A percentile compares a stretch with the other conserved stretches of the same genome.
phyloP scores from a whole-genome alignment of 2,329 filamentous ascomycete species.

The Diaporthe destruens region DNA sequence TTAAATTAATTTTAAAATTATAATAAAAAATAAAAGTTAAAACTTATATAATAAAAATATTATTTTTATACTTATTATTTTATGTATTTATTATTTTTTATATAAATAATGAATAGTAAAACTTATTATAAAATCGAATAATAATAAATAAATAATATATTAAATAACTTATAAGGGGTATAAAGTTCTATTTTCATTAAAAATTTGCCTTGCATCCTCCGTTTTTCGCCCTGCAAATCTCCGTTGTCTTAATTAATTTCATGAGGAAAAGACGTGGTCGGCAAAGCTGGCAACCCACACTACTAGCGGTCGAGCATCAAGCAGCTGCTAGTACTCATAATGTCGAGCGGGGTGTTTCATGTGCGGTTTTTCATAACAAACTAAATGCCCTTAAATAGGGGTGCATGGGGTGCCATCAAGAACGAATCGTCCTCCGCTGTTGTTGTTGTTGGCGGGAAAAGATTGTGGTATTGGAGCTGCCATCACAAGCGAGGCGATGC shows the following conservation, averaged over 20 bases:
- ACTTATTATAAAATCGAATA: no score
- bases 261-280: constrained; percentile 3
- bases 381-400: constrained; percentile 1
- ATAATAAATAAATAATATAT: no score
- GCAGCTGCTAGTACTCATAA: not conserved
- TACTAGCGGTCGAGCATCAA: not conserved
- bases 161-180: no score
- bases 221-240: no score
- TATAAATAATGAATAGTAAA: no score
- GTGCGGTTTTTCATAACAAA: not conserved
- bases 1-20: no score
- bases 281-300: not conserved
- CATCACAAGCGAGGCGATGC: not conserved
- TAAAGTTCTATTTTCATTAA: no score
- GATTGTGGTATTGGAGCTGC: not conserved
- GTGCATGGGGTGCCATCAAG: constrained; percentile 1
- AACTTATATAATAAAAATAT: no score
- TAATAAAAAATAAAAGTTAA: no score
- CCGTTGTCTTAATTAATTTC: not conserved
- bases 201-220: no score
- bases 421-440: not conserved
- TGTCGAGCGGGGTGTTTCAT: not conserved
- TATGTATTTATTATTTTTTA: no score
- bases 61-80: no score
- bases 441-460: constrained; percentile 7